phyloP scores from a whole-genome alignment of 768 basidiomycete species.

The Boletellus sp. region DNA sequence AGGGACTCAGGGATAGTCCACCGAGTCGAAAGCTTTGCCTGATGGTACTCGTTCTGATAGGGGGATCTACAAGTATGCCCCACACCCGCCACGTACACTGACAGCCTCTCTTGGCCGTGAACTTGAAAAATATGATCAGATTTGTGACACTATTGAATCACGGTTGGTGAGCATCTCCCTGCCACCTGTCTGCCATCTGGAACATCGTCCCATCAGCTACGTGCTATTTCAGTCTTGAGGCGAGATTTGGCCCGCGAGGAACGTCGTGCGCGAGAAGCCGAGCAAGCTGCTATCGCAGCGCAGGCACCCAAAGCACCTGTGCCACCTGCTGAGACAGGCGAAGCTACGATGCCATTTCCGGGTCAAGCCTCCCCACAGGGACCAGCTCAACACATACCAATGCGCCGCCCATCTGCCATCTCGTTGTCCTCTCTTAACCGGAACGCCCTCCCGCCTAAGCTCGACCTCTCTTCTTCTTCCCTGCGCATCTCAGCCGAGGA shows the following conservation, averaged over 20 bases:
- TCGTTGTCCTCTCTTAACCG: constrained; percentile 78
- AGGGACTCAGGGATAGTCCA: not conserved
- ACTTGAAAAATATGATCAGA: constrained; percentile 74
- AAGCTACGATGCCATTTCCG: constrained; percentile 21
- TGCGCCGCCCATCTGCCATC: constrained; percentile 70
- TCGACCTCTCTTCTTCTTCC: constrained; percentile 73
- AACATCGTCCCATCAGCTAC: constrained; percentile 44
- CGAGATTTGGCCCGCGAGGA: constrained; percentile 66
- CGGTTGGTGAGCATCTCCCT: constrained; percentile 49
- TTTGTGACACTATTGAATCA: constrained; percentile 75
- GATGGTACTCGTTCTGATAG: constrained; percentile 33
- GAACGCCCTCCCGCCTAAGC: constrained; percentile 64
- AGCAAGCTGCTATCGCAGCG: constrained; percentile 39
- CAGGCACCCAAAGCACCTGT: constrained; percentile 22
- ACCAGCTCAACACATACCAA: constrained; percentile 28
- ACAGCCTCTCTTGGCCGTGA: constrained; percentile 66
- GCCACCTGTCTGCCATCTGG: not conserved
- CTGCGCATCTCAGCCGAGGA: constrained; percentile 67
- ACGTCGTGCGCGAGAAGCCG: constrained; percentile 44
- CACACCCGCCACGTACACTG: constrained; percentile 61
- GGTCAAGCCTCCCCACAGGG: constrained; percentile 35
- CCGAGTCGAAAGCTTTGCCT: not conserved
- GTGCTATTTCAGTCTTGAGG: constrained; percentile 67
- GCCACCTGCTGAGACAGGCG: constrained; percentile 21
- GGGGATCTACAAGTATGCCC: constrained; percentile 53